phyloP scores from a whole-genome alignment of 768 basidiomycete genomes.

The Psilocybe tampanensis region DNA sequence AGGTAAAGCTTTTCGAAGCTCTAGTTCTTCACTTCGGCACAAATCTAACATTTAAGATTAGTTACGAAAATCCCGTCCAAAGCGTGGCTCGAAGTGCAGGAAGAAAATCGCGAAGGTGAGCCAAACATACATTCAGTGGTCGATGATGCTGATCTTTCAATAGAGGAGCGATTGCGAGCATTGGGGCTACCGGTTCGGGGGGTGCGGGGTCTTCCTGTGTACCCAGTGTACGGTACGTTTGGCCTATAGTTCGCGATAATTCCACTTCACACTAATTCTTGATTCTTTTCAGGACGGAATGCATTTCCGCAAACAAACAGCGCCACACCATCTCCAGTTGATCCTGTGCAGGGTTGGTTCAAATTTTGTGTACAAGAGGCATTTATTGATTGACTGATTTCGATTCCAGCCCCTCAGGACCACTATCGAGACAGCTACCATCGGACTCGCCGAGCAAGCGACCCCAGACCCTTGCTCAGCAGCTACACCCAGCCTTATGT shows the following conservation, averaged over 20 bases:
- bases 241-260: not conserved
- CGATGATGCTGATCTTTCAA: not conserved
- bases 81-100: constrained; percentile 25
- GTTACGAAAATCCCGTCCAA: constrained; percentile 22
- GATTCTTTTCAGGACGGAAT: constrained; percentile 11
- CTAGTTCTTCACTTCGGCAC: not conserved
- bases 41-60: not conserved
- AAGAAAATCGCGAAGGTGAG: constrained; percentile 13
- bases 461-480: too few relatives aligned
- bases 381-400: not conserved
- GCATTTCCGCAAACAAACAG: constrained; percentile 20
- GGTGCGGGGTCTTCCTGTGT: not conserved
- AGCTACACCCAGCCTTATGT: not conserved
- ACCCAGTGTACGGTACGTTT: too few relatives aligned
- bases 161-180: not conserved
- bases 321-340: constrained; percentile 23
- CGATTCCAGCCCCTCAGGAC: not conserved
- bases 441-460: constrained; percentile 16
- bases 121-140: not conserved
- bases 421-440: constrained; percentile 17
- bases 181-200: not conserved
- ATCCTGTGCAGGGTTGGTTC: constrained; percentile 14
- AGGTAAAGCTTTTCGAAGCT: constrained; percentile 8
- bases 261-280: not conserved
- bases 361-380: not conserved